Conservation (phyloP, 306 rosid genomes). For the Cercis canadensis region DNA sequence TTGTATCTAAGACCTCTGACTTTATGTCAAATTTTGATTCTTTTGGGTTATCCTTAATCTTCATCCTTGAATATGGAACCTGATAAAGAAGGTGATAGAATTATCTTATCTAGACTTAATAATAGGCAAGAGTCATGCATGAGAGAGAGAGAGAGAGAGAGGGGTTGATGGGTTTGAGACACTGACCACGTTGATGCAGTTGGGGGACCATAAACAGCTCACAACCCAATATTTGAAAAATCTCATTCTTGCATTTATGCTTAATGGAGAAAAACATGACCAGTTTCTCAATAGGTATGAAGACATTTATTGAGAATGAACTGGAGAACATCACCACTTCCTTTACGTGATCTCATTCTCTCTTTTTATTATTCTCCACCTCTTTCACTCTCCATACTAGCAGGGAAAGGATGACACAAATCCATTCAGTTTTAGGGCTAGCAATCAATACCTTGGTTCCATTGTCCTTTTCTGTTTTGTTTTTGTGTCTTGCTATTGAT, state of each 20-base stretch:
- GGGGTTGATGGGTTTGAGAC: conserved; percentile 24
- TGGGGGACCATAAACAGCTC: conserved; percentile 52
- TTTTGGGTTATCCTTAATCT: too few relatives aligned
- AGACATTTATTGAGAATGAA: conserved; percentile 43
- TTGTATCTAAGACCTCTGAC: too few relatives aligned
- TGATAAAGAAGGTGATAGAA: conserved; percentile 38
- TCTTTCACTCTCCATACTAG: background rate
- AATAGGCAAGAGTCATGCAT: conserved; percentile 29
- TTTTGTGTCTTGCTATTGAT: background rate
- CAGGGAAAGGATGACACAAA: background rate
- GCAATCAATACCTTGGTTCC: conserved; percentile 7
- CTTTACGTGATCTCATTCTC: conserved; percentile 18
- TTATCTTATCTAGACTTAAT: conserved; percentile 25
- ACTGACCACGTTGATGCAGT: conserved; percentile 37
- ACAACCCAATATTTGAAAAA: conserved; percentile 24
- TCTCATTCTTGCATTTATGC: conserved; percentile 39
- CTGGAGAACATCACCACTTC: too few relatives aligned
- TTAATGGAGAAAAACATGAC: conserved; percentile 43
- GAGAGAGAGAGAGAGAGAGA: conserved; percentile 34
- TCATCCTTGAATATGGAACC: background rate
- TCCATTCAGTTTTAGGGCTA: background rate
- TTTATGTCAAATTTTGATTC: too few relatives aligned
- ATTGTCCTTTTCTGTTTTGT: background rate
- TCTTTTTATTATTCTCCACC: background rate
- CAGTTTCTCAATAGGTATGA: conserved; percentile 28